phyloP scores from a whole-genome alignment of 140 eudicot genomes.

The Anethum foeniculum region DNA sequence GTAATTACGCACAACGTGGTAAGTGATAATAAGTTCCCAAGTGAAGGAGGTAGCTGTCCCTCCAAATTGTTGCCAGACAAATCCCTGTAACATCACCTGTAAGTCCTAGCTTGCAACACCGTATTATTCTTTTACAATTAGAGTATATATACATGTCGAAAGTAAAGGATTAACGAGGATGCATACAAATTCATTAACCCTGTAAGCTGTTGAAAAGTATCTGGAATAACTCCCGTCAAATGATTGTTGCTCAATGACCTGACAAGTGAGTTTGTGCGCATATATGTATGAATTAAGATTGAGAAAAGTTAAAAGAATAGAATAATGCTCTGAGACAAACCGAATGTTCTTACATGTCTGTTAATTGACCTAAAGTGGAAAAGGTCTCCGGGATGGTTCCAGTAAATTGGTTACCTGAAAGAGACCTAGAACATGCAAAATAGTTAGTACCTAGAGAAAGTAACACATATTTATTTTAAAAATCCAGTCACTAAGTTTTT shows the following conservation, averaged over 20 bases:
- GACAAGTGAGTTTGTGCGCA: not conserved
- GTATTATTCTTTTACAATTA: not conserved
- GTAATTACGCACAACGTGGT: conserved; percentile 58
- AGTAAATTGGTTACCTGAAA: conserved; percentile 59
- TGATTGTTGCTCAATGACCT: conserved; percentile 67
- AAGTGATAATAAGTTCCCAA: conserved; percentile 57
- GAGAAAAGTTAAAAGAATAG: conserved; percentile 1
- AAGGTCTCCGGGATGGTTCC: conserved; percentile 68
- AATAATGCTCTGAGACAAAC: conserved; percentile 2
- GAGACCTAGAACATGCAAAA: conserved; percentile 31
- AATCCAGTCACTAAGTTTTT: not conserved
- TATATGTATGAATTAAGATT: not conserved
- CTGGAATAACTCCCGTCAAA: conserved; percentile 70
- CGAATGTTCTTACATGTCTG: conserved; percentile 60
- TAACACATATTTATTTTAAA: not conserved
- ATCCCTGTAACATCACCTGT: conserved; percentile 48
- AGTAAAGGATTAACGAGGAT: not conserved
- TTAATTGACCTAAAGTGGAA: conserved; percentile 68
- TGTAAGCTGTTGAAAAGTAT: conserved; percentile 57
- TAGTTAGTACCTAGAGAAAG: conserved; percentile 1
- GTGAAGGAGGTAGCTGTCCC: conserved; percentile 77
- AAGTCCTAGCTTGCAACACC: not conserved
- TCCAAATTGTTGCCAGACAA: conserved; percentile 69
- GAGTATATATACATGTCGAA: not conserved
- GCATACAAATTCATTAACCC: conserved; percentile 54